Conservation (phyloP, 495 filamentous ascomycete species). For the Tuber melanosporum region DNA sequence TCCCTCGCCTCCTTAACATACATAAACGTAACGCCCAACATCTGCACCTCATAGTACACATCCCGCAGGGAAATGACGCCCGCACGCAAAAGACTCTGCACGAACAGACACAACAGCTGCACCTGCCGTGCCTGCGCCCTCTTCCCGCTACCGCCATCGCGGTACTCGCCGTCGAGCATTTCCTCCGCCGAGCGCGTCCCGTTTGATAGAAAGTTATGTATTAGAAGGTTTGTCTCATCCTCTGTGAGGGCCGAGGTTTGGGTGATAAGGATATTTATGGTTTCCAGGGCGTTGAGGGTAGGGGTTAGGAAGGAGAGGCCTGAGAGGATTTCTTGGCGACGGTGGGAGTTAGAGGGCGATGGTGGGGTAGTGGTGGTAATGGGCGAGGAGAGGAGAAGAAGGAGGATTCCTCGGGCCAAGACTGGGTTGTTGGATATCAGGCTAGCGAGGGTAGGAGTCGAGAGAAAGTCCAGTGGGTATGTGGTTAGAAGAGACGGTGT, state of each 20-base stretch:
- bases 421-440: constrained; percentile 25
- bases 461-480: constrained; percentile 35
- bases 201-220: constrained; percentile 32
- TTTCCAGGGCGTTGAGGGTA: constrained; percentile 41
- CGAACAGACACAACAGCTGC: constrained; percentile 44
- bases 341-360: constrained; percentile 12
- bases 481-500: constrained; percentile 21
- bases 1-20: constrained; percentile 43
- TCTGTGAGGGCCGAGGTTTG: constrained; percentile 20
- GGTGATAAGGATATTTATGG: constrained; percentile 42
- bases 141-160: constrained; percentile 15
- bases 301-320: constrained; percentile 41
- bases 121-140: constrained; percentile 41
- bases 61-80: constrained; percentile 38
- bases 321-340: constrained; percentile 27
- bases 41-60: constrained; percentile 46
- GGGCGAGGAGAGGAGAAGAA: constrained; percentile 25
- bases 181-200: constrained; percentile 30
- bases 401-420: constrained; percentile 29
- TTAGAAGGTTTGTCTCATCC: constrained; percentile 22
- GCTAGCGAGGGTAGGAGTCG: constrained; percentile 18
- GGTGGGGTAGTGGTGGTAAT: background rate
- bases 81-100: constrained; percentile 42
- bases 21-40: constrained; percentile 46
- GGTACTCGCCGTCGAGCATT: constrained; percentile 15